These are phyloP conservation scores for Blepharisma japonicum DNA, from an alignment of 73 alveolate genomes.

Conservation along the genomic window DNA sequence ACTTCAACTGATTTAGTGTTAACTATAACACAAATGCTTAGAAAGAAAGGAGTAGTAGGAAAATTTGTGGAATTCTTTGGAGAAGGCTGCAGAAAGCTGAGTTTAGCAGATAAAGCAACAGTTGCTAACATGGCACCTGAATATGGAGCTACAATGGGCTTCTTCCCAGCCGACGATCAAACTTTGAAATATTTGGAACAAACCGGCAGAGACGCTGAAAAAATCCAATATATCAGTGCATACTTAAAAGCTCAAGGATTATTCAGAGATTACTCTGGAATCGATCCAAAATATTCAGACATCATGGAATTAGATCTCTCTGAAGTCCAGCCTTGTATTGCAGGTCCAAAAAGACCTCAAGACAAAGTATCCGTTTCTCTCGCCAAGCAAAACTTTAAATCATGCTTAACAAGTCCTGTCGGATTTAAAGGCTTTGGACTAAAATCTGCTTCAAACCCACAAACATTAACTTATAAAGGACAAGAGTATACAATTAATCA, in stretches of 20 bases:
- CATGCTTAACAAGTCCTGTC: constrained; percentile 54
- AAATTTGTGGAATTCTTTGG: constrained; percentile 90
- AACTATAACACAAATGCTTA: constrained; percentile 73
- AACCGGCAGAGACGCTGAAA: constrained; percentile 63
- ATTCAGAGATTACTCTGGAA: constrained; percentile 63
- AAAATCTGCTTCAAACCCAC: neutral
- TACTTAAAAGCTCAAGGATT: constrained; percentile 63
- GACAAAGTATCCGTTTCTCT: constrained; percentile 56
- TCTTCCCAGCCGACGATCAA: constrained; percentile 79
- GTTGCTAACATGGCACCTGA: constrained; percentile 90
- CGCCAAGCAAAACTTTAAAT: constrained; percentile 61
- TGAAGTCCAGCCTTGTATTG: constrained; percentile 68
- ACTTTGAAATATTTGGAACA: constrained; percentile 61
- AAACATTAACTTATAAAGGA: constrained; percentile 37
- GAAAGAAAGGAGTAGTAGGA: constrained; percentile 91
- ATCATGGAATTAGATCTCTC: constrained; percentile 70
- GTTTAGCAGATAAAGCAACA: constrained; percentile 87
- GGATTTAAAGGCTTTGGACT: constrained; percentile 84
- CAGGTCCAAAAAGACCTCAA: constrained; percentile 88
- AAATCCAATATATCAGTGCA: constrained; percentile 46
- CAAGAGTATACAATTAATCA: constrained; percentile 56
- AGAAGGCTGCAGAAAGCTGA: constrained; percentile 63
- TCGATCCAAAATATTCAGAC: constrained; percentile 63
- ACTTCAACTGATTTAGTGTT: constrained; percentile 88
- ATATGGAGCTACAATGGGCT: constrained; percentile 88